A percentile compares a stretch with the other conserved stretches of the same genome.
Conservation (phyloP, 768 basidiomycete genomes). For the Hydnomerulius pinastri region DNA sequence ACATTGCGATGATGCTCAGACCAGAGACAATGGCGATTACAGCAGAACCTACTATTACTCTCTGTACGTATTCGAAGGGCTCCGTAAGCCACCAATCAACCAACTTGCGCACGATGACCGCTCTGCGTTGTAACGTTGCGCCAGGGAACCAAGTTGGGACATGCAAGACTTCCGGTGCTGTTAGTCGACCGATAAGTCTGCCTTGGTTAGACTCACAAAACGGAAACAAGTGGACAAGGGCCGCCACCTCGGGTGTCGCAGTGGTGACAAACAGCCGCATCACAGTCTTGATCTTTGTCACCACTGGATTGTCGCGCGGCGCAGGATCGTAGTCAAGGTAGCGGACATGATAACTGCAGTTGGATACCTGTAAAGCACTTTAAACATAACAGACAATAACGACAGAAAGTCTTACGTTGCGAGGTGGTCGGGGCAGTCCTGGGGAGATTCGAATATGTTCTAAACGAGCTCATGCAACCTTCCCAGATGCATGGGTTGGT, state of each 20-base stretch:
- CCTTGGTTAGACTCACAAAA: not conserved
- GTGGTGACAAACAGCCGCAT: not conserved
- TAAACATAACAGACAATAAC: not conserved
- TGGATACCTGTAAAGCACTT: not conserved
- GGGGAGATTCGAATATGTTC: not conserved
- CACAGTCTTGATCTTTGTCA: not conserved
- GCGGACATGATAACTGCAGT: constrained; percentile 25
- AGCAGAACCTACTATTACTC: constrained; percentile 1
- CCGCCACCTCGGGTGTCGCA: not conserved
- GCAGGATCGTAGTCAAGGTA: not conserved
- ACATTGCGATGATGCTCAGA: not conserved
- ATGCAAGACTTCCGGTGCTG: not conserved
- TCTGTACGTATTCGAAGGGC: constrained; percentile 4
- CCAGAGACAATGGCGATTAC: not conserved
- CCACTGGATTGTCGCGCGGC: not conserved
- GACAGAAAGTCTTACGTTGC: constrained; percentile 19
- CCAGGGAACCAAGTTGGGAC: constrained; percentile 15
- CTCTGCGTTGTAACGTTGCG: constrained; percentile 3
- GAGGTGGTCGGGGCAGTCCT: not conserved
- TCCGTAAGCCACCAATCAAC: constrained; percentile 1
- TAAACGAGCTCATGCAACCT: not conserved
- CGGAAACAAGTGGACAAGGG: not conserved
- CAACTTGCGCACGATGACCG: not conserved
- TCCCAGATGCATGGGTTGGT: constrained; percentile 1
- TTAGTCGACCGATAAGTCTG: not conserved